phyloP scores from a whole-genome alignment of 805 yeast genomes.

The Metschnikowia vanudenii region DNA sequence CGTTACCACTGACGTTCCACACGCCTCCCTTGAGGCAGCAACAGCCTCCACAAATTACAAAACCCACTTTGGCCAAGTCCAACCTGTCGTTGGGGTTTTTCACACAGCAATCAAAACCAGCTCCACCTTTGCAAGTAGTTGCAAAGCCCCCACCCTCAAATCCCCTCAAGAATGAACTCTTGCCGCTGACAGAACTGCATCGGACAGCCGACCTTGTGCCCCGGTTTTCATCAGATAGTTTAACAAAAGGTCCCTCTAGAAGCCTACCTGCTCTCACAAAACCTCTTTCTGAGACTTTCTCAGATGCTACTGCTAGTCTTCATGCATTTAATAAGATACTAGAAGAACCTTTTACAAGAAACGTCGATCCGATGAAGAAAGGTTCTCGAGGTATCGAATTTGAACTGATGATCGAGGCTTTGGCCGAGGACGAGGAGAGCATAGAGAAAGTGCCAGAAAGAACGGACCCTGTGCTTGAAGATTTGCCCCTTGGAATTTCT shows the following conservation, averaged over 20 bases:
- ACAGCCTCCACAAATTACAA: not conserved
- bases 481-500: constrained; percentile 12
- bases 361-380: constrained; percentile 31
- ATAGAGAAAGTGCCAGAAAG: constrained; percentile 49
- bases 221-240: constrained; percentile 25
- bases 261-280: not conserved
- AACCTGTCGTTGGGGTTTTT: constrained; percentile 39
- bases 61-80: constrained; percentile 32
- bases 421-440: constrained; percentile 36
- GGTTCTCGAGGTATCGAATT: not conserved
- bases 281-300: constrained; percentile 3
- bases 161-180: constrained; percentile 17
- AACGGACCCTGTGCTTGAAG: constrained; percentile 18
- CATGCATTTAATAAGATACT: constrained; percentile 21
- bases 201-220: constrained; percentile 24
- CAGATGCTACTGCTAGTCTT: constrained; percentile 17
- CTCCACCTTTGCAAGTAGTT: not conserved
- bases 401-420: constrained; percentile 19
- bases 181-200: constrained; percentile 21
- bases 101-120: not conserved
- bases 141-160: constrained; percentile 6
- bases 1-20: constrained; percentile 11
- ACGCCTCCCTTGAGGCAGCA: not conserved
- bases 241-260: constrained; percentile 19
- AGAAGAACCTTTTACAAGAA: constrained; percentile 1